These are phyloP conservation scores for Myriosclerotinia scirpicola DNA, from an alignment of 2,329 filamentous ascomycete species.

Conservation along the genomic window DNA sequence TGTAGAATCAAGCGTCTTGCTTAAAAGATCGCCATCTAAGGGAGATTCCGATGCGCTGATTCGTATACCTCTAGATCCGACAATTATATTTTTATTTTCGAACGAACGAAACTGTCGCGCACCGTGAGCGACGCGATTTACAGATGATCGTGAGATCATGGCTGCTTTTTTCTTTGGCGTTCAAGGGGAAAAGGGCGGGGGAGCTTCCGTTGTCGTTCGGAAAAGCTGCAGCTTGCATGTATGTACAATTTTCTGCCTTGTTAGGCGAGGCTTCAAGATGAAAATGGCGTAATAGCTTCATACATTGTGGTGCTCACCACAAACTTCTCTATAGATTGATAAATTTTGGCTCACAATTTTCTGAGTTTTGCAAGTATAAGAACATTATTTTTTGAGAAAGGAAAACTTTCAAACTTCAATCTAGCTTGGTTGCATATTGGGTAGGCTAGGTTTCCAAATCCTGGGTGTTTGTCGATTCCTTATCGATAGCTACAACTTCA, in stretches of 20 bases:
- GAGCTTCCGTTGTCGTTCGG: slow-evolving; percentile 17
- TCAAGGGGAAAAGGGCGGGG: slow-evolving; percentile 12
- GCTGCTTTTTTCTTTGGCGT: slow-evolving; percentile 27
- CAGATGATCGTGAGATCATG: slow-evolving; percentile 38
- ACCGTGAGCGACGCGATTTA: slow-evolving; percentile 33
- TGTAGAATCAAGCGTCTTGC: slow-evolving; percentile 46
- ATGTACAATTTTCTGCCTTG: slow-evolving; percentile 25
- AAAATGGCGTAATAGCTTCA: slow-evolving; percentile 25
- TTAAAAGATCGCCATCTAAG: slow-evolving; percentile 56
- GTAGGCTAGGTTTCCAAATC: not conserved
- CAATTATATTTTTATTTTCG: slow-evolving; percentile 21
- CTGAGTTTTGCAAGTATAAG: not conserved
- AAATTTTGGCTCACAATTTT: not conserved
- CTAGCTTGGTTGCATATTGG: not conserved
- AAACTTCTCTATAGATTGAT: not conserved
- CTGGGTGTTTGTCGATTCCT: slow-evolving; percentile 5
- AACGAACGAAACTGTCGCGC: slow-evolving; percentile 34
- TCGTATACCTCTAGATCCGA: slow-evolving; percentile 56
- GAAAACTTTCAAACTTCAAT: not conserved
- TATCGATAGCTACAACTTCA: slow-evolving; percentile 23
- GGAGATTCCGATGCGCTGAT: slow-evolving; percentile 60
- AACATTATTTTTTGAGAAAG: not conserved
- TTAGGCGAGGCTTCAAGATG: slow-evolving; percentile 22
- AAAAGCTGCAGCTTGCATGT: slow-evolving; percentile 21
- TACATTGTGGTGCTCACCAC: slow-evolving; percentile 9